A percentile compares a stretch with the other conserved stretches of the same genome.
These are phyloP conservation scores for Cladosporium cucumerinum DNA, from an alignment of 2,329 filamentous ascomycete species.

Conservation along the genomic window DNA sequence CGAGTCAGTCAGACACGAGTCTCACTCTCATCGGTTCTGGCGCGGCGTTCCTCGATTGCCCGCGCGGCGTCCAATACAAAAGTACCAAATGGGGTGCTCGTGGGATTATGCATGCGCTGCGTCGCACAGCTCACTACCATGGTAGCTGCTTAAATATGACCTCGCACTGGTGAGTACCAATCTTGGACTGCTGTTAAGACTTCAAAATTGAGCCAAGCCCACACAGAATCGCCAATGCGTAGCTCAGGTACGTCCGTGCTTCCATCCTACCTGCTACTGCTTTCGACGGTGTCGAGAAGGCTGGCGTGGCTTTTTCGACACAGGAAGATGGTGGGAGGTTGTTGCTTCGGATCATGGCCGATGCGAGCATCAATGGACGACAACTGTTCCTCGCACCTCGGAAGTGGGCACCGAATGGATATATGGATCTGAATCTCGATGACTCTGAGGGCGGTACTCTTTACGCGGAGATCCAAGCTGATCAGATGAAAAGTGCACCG, in stretches of 20 bases:
- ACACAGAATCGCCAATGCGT: neutral
- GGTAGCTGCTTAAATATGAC: slow-evolving; percentile 39
- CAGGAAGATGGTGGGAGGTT: slow-evolving; percentile 28
- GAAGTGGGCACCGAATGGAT: slow-evolving; percentile 34
- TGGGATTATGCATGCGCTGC: slow-evolving; percentile 39
- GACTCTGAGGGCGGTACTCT: slow-evolving; percentile 1
- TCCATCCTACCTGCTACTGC: slow-evolving; percentile 32
- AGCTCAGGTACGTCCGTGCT: slow-evolving; percentile 35
- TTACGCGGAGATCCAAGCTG: neutral
- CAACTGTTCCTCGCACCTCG: slow-evolving; percentile 37
- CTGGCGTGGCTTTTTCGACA: slow-evolving; percentile 31
- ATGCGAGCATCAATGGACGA: slow-evolving; percentile 29
- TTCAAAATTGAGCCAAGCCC: neutral
- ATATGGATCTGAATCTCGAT: slow-evolving; percentile 27
- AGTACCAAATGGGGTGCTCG: slow-evolving; percentile 39
- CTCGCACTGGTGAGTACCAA: slow-evolving; percentile 35
- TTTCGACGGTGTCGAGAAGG: slow-evolving; percentile 26
- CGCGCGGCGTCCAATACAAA: slow-evolving; percentile 35
- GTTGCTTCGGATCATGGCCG: slow-evolving; percentile 28
- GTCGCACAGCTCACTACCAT: slow-evolving; percentile 31
- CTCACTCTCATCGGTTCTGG: slow-evolving; percentile 20
- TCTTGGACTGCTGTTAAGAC: neutral
- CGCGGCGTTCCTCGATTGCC: slow-evolving; percentile 20
- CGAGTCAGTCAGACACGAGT: slow-evolving; percentile 16
- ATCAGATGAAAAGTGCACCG: slow-evolving; percentile 9